Conservation (phyloP, 192 early-diverging fungal species). For the Backusella morwellensis region DNA sequence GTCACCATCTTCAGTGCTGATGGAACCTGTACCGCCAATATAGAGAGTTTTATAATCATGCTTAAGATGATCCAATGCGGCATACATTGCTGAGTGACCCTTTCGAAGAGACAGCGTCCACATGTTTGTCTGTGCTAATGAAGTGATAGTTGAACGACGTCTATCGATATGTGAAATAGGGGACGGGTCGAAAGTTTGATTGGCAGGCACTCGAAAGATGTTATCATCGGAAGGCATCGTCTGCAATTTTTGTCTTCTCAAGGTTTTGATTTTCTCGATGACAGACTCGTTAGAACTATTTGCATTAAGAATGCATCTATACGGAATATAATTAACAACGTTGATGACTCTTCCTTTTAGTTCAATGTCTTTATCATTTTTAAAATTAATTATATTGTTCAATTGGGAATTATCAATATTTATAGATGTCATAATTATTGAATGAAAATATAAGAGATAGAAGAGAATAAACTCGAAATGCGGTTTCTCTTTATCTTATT, state of each 20-base stretch:
- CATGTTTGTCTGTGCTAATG: slow-evolving; percentile 12
- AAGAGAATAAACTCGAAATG: background rate
- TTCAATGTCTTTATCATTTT: background rate
- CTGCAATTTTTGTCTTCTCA: background rate
- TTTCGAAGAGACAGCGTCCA: slow-evolving; percentile 45
- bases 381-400: background rate
- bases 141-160: slow-evolving; percentile 14
- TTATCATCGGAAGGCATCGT: slow-evolving; percentile 1
- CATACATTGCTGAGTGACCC: slow-evolving; percentile 89
- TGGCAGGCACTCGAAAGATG: background rate
- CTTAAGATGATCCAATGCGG: slow-evolving; percentile 71
- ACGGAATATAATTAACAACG: slow-evolving; percentile 52
- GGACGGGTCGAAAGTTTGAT: background rate
- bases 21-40: slow-evolving; percentile 73
- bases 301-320: slow-evolving; percentile 16
- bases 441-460: background rate
- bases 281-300: background rate
- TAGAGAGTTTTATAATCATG: slow-evolving; percentile 60
- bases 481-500: background rate
- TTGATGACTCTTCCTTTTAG: slow-evolving; percentile 42
- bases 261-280: background rate
- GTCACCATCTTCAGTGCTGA: slow-evolving; percentile 57
- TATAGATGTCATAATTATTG: background rate
- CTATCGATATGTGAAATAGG: slow-evolving; percentile 29
- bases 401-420: background rate